Conservation (phyloP, 345 rosid genomes). For the Limnanthes douglasii region DNA sequence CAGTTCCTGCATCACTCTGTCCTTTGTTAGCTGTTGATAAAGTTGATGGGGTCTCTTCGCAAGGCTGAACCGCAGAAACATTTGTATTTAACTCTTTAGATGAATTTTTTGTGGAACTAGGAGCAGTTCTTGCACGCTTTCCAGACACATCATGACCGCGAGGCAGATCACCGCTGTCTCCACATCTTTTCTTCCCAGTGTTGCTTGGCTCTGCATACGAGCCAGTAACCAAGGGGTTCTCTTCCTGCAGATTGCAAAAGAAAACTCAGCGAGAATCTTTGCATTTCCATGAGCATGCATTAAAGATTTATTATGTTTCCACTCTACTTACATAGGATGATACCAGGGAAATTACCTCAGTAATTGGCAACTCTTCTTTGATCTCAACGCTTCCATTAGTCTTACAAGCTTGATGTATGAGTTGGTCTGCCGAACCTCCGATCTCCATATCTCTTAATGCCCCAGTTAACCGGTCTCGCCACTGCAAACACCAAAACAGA, state of each 20-base stretch:
- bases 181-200: slow-evolving; percentile 56
- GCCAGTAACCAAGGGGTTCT: slow-evolving; percentile 15
- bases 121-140: slow-evolving; percentile 52
- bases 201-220: slow-evolving; percentile 22
- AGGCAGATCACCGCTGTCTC: slow-evolving; percentile 27
- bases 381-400: slow-evolving; percentile 30
- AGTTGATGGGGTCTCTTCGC: slow-evolving; percentile 29
- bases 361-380: slow-evolving; percentile 28
- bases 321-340: slow-evolving; percentile 3
- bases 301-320: slow-evolving; percentile 6
- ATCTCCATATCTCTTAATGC: slow-evolving; percentile 62
- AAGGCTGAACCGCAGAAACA: slow-evolving; percentile 19
- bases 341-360: slow-evolving; percentile 28
- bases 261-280: too few species aligned
- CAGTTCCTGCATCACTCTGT: slow-evolving; percentile 55
- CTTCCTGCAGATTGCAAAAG: slow-evolving; percentile 39
- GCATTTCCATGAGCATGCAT: too few species aligned
- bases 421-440: slow-evolving; percentile 34
- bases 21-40: slow-evolving; percentile 23
- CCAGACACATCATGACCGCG: slow-evolving; percentile 35
- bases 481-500: slow-evolving; percentile 30
- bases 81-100: slow-evolving; percentile 29
- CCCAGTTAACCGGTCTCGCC: slow-evolving; percentile 73
- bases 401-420: slow-evolving; percentile 25
- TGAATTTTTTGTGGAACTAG: slow-evolving; percentile 47